Evolutionary conservation across 2,329 filamentous ascomycete species (phyloP), one percentile per base, ranked within the genome.

Genomic region (Penicillium decumbens): DNA sequence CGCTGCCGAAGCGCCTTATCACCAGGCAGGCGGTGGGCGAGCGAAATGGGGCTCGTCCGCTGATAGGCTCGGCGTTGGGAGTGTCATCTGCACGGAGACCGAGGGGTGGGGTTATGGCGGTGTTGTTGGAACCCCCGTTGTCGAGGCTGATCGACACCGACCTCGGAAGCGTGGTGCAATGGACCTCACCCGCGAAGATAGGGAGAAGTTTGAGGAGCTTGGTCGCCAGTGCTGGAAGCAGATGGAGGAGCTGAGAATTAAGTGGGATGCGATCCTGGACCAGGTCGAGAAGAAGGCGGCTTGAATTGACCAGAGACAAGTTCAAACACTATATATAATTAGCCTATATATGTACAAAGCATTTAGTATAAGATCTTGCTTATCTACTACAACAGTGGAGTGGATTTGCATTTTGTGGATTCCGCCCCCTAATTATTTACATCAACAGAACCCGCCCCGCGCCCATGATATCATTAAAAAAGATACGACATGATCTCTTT

Each of bases 1-100:
- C 38, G 62, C 55, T 24, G 68, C 69, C 7, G 70, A 73, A 25
- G 57, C 58, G 3, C 62, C 63, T 50, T 79, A 80, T 13, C 75
- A 77, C 18, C 75, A 91, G 12, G 80, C 88, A 43, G 75, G 69
- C 1, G 77, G 75, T 39, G 78, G 77, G 54, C 83, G 76, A 66
- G 79, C 70, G 43, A 97, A 97, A 73, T 97, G 92, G 92, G 92
- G 92, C 2, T 87, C 86, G 27, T 80, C 82, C n/a, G 80, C 79
- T 7, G 79, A 85, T 56, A 68, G 79, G 9, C 68, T 72, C 47
- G 83, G 85, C 0, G 72, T 77, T 18, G 78, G 80, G 51, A 74
- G 78, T 33, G 81, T 89, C 4, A 86, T 85, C 69, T 82, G 82
- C 61, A 95, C 90, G 1, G 89, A 95, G 68, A 85, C 95, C 3